These are phyloP conservation scores for Pyricularia sp. DNA, from an alignment of 2,329 filamentous ascomycete genomes.

Conservation along the genomic window DNA sequence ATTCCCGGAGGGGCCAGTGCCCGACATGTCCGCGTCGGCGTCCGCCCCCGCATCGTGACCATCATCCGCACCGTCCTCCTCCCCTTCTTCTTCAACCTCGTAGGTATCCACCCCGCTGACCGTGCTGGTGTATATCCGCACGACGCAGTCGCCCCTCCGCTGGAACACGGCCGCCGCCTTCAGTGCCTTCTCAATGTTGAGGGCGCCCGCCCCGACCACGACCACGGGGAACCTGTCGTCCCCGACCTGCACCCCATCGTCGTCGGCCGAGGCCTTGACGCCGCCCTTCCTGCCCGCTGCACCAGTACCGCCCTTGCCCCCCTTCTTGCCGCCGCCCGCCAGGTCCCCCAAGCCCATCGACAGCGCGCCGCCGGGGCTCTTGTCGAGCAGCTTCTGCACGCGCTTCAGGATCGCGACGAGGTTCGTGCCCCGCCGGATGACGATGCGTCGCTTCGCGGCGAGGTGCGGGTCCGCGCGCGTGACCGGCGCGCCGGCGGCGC, in stretches of 20 bases:
- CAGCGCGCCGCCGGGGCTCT: constrained; percentile 33
- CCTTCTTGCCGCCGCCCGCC: constrained; percentile 34
- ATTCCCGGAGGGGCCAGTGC: not conserved
- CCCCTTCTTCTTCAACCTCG: constrained; percentile 12
- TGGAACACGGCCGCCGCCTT: constrained; percentile 4
- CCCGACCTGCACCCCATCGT: constrained; percentile 8
- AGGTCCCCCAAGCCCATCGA: constrained; percentile 36
- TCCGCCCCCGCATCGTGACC: constrained; percentile 6
- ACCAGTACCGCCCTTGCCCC: constrained; percentile 9
- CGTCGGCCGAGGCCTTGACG: constrained; percentile 38
- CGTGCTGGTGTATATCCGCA: constrained; percentile 4
- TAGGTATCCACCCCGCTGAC: constrained; percentile 4
- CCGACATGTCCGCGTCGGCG: not conserved
- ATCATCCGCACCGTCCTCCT: constrained; percentile 17
- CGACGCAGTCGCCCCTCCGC: constrained; percentile 4
- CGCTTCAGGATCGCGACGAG: constrained; percentile 62
- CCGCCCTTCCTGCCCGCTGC: constrained; percentile 47
- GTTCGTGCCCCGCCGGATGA: constrained; percentile 54
- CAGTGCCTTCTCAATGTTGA: constrained; percentile 5
- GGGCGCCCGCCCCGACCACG: constrained; percentile 4
- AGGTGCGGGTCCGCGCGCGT: constrained; percentile 8
- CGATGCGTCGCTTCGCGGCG: constrained; percentile 33
- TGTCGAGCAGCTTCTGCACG: constrained; percentile 51
- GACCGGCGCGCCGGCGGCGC: not conserved
- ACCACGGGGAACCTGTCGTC: constrained; percentile 7